Base-by-base conservation (phyloP, 768 basidiomycete genomes). In the Lentinula lateritia region DNA sequence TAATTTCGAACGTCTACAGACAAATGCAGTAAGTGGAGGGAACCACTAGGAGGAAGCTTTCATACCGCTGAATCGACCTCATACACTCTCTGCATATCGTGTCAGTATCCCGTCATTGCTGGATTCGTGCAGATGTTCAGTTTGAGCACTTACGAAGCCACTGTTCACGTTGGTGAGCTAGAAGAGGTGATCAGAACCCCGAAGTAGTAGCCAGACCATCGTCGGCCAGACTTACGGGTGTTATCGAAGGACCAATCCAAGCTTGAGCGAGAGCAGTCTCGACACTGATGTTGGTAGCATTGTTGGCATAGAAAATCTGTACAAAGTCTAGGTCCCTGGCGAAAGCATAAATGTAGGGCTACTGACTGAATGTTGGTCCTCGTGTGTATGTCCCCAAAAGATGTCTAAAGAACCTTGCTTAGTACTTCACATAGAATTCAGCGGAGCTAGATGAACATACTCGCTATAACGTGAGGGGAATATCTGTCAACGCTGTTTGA, bases 381-480 rank as follows among this genome's bases (percentile, higher is more conserved):
- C 87, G 60, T 91, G 89, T 0, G 85, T 83, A 66, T 92, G 90
- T 6, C 90, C 90, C 68, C 78, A 92, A 76, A 91, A 90, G n/a
- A 90, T 83, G 64, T 83, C 88, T 86, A 59, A 42, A 54, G 68
- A 64, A 28, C 45, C 46, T 55, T 43, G 32, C 53, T 57, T 55
- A 61, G 65, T 66, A 64, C 62, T 61, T 45, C 64, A 16, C 18
- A 35, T 53, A 1, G 5, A 15, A 35, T 15, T 52, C 32, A 13
- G 35, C 20, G 7, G 45, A 45, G 23, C 60, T 16, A 39, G 52
- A 52, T 50, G 56, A 46, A 78, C 86, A 46, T 58, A 88, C 86
- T 87, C 48, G 88, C 86, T 63, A 90, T 87, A 59, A 90, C 88
- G 66, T 90, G 89, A 35, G 88, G 88, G 7, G 88, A 86, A 71